phyloP scores from a whole-genome alignment of 2,329 filamentous ascomycete species.

The Aspergillus flavus region DNA sequence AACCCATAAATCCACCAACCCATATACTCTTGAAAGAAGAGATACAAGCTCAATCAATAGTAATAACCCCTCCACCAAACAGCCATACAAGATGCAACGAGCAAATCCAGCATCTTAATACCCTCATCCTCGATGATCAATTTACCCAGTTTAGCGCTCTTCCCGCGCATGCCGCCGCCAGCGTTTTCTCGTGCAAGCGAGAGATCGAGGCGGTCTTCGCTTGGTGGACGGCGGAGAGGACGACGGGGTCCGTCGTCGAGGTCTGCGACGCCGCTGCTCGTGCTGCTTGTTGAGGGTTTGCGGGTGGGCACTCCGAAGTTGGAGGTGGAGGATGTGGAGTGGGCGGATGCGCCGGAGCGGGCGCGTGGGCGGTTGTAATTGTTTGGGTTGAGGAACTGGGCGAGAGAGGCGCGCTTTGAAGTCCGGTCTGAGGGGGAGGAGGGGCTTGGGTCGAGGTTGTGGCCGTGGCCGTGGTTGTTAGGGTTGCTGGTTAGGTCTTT shows the following conservation, averaged over 20 bases:
- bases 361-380: slow-evolving; percentile 31
- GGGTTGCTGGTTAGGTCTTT: slow-evolving; percentile 13
- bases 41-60: slow-evolving; percentile 6
- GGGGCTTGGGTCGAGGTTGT: background rate
- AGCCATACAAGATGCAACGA: slow-evolving; percentile 88
- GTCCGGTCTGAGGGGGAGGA: slow-evolving; percentile 10
- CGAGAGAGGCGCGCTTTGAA: slow-evolving; percentile 34
- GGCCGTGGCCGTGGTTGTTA: slow-evolving; percentile 2
- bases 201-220: slow-evolving; percentile 63
- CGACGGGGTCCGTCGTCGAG: slow-evolving; percentile 18
- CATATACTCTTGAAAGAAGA: slow-evolving; percentile 7
- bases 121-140: slow-evolving; percentile 87
- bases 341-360: slow-evolving; percentile 27
- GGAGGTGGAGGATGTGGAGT: slow-evolving; percentile 16
- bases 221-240: slow-evolving; percentile 29
- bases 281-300: slow-evolving; percentile 34
- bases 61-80: slow-evolving; percentile 79
- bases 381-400: slow-evolving; percentile 36
- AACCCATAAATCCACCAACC: background rate
- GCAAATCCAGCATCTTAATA: slow-evolving; percentile 90
- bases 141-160: slow-evolving; percentile 90
- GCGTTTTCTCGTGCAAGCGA: slow-evolving; percentile 80
- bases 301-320: slow-evolving; percentile 26
- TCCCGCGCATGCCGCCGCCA: slow-evolving; percentile 82
- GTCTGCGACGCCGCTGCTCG: slow-evolving; percentile 28